phyloP scores from a whole-genome alignment of 768 basidiomycete species.

The Artomyces pyxidatus region DNA sequence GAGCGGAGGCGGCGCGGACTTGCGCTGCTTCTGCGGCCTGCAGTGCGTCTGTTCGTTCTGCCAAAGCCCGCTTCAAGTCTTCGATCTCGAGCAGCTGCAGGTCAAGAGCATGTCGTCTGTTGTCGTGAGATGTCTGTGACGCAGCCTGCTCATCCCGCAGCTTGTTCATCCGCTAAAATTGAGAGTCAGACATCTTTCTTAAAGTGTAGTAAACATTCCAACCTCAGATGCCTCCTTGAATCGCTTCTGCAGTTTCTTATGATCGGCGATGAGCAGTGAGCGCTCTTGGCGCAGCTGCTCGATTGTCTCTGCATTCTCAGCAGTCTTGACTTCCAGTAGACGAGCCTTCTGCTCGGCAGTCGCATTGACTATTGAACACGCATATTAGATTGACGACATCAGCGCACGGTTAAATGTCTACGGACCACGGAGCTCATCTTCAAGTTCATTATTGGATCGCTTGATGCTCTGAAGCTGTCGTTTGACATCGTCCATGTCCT shows the following conservation, averaged over 20 bases:
- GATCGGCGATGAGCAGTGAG: slow-evolving; percentile 55
- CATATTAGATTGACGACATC: not conserved
- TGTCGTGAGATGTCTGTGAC: slow-evolving; percentile 61
- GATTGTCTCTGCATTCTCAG: slow-evolving; percentile 62
- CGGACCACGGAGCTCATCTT: slow-evolving; percentile 65
- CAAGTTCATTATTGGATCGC: slow-evolving; percentile 65
- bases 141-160: slow-evolving; percentile 53
- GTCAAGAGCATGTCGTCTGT: slow-evolving; percentile 67
- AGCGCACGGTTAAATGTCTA: not conserved
- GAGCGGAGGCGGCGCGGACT: slow-evolving; percentile 32
- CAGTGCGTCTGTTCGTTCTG: slow-evolving; percentile 52
- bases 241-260: slow-evolving; percentile 64
- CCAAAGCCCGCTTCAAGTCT: slow-evolving; percentile 61
- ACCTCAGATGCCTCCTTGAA: slow-evolving; percentile 66
- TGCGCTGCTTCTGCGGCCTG: slow-evolving; percentile 59
- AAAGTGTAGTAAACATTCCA: slow-evolving; percentile 13
- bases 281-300: slow-evolving; percentile 75
- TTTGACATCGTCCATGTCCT: slow-evolving; percentile 80
- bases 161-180: slow-evolving; percentile 45
- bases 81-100: slow-evolving; percentile 65
- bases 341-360: slow-evolving; percentile 70
- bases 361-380: slow-evolving; percentile 38
- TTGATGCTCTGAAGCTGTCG: slow-evolving; percentile 60
- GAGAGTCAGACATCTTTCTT: not conserved
- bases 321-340: slow-evolving; percentile 55